Evolutionary conservation across 2,329 filamentous ascomycete species (phyloP), one percentile per base, ranked within the genome.

Genomic region (Colletotrichum spaethianum): DNA sequence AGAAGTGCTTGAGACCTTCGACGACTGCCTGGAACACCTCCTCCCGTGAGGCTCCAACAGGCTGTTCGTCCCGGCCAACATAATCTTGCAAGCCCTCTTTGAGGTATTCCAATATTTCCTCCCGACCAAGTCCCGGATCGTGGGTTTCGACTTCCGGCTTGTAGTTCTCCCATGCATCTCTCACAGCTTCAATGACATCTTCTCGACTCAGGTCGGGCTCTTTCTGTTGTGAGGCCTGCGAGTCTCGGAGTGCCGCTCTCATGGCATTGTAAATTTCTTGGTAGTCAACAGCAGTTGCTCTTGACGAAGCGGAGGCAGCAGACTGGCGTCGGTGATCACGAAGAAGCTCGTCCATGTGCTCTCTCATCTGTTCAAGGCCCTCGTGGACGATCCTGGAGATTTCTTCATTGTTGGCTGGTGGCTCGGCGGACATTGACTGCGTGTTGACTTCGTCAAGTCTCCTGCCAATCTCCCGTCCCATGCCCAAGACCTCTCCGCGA

Each of bases 111-210:
- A 98, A 86, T 59, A 98, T 93, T 78, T 98, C 96, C 16, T 98
- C 94, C 6, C 94, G 90, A 80, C 98, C 96, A 1, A 98, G 86
- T 2, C 95, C 96, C 74, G 97, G 93, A 77, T 97, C 94, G 76
- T 98, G 93, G 5, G 97, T 88, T 76, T 97, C 93, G 62, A 98
- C 94, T 77, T 98, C 94, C 1, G 96, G 96, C 82, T 97, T 97
- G 83, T 97, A 97, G 65, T 92, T 94, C 79, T 98, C 96, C 91
- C 95, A 97, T 1, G 95, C 96, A 76, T 98, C 95, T 76, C 92
- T 92, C 18, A 98, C 93, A 3, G 95, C 95, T 36, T 93, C 89
- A 2, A 98, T 89, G 44, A 98, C 94, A 70, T 97, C 94, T 60
- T 98, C 94, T 75, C 93, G 90, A 76, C 91, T 92, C 57, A 94